Percentiles rank a stretch among this genome's conserved stretches.
Conservation (phyloP, 1,139 yeast genomes). For the Yamadazyma mexicana region DNA sequence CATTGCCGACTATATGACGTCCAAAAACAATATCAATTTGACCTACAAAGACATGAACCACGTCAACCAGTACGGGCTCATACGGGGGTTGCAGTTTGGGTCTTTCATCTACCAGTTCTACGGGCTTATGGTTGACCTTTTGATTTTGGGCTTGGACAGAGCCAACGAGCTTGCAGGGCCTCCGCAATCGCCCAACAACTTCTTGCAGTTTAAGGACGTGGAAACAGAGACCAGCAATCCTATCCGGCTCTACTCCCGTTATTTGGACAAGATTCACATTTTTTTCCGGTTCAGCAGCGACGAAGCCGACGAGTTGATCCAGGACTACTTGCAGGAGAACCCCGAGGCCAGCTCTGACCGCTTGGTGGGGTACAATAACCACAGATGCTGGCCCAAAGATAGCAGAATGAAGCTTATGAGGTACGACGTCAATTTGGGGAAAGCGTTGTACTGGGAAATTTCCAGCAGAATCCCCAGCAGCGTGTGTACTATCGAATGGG, state of each 20-base stretch:
- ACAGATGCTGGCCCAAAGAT: constrained; percentile 94
- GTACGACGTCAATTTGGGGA: constrained; percentile 87
- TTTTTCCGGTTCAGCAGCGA: constrained; percentile 72
- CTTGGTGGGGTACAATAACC: constrained; percentile 84
- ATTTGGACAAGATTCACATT: constrained; percentile 78
- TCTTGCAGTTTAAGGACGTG: constrained; percentile 64
- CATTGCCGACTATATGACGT: constrained; percentile 91
- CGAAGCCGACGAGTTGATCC: constrained; percentile 74
- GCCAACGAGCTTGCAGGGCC: constrained; percentile 89
- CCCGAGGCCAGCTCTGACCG: constrained; percentile 92
- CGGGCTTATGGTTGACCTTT: constrained; percentile 79
- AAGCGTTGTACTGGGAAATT: constrained; percentile 92
- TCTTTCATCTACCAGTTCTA: constrained; percentile 89
- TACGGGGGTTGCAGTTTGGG: constrained; percentile 87
- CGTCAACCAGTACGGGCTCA: constrained; percentile 82
- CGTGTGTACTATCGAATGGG: constrained; percentile 76
- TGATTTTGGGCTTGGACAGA: constrained; percentile 80
- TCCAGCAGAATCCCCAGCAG: constrained; percentile 77
- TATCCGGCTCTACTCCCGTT: constrained; percentile 77
- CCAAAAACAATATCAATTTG: constrained; percentile 81
- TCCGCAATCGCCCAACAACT: constrained; percentile 68
- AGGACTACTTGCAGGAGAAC: constrained; percentile 75
- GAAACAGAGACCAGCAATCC: constrained; percentile 68
- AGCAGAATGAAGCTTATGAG: constrained; percentile 87
- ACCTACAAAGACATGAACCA: constrained; percentile 95